Base-by-base conservation (phyloP, 306 rosid species). In the Inga oerstediana region DNA sequence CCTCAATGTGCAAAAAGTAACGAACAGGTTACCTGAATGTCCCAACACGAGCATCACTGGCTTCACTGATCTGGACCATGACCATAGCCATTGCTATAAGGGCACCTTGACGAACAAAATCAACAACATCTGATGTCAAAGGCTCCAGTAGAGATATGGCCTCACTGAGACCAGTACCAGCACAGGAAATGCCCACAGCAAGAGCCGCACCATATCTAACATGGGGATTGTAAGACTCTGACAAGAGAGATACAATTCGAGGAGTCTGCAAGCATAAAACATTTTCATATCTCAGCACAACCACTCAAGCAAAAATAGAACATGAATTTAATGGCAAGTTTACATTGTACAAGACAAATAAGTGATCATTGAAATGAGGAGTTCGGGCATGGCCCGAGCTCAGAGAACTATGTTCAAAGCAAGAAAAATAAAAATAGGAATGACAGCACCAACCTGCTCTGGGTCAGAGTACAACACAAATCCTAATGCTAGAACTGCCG, bases 11-110 rank as follows among this genome's bases (percentile, higher is more conserved):
- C 49, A 87, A 65, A 78, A 68, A 27, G 59, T 73, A 7, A 11
- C 65, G 17, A 41, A 58, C 30, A 74, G 35, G 49, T 64, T 87
- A 96, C 99, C 99, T 90, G 86, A 96, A 96, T 24, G 97, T 81
- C 85, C 99, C 99, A 84, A 93, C 97, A 48, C 98, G 99, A 32
- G 99, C 89, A 81, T 96, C 99, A 82, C 97, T 92, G 76, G 99
- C 97, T 84, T 96, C 99, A 79, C 97, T 96, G 67, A 80, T 96
- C 91, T 96, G 98, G 64, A 96, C 97, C 97, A 96, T 91, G 74
- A 96, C 99, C 99, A 96, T 96, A 44, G 99, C 98, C 99, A 96
- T 93, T 65, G 99, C 99, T 84, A 96, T 92, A 69, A 96, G 98
- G 51, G 99, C 99, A 67, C 98, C 99, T 91, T 96, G 99, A 59